Evolutionary conservation across 2,329 filamentous ascomycete genomes (phyloP).

Genomic region (Neofusicoccum sp.): DNA sequence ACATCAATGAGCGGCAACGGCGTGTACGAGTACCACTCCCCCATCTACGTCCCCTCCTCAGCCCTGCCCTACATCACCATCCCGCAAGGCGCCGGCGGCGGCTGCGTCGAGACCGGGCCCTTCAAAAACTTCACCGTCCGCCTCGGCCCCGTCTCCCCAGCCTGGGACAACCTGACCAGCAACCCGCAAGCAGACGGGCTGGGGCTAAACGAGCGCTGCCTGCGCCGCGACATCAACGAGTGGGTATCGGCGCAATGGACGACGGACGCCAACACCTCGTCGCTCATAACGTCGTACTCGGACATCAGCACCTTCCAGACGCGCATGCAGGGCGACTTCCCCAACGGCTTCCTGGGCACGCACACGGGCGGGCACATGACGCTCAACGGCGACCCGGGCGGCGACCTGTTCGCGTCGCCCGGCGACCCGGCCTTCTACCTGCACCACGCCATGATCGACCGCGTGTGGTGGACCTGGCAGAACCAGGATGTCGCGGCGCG

Average conservation of each 20-base stretch:
- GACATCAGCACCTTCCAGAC: constrained; percentile 37
- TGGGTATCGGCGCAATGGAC: constrained; percentile 27
- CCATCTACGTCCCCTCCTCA: constrained; percentile 24
- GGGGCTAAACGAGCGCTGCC: constrained; percentile 39
- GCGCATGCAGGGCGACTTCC: constrained; percentile 39
- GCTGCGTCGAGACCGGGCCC: constrained; percentile 53
- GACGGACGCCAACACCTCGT: constrained; percentile 26
- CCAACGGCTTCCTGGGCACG: constrained; percentile 39
- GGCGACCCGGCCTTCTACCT: constrained; percentile 49
- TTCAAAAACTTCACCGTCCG: constrained; percentile 49
- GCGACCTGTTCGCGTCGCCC: constrained; percentile 48
- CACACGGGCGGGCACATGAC: constrained; percentile 50
- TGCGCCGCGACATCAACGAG: constrained; percentile 38
- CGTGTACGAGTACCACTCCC: constrained; percentile 21
- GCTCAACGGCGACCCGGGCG: constrained; percentile 46
- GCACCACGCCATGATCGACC: constrained; percentile 50
- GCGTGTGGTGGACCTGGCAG: constrained; percentile 53
- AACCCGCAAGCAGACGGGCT: constrained; percentile 32
- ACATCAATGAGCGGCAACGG: constrained; percentile 51
- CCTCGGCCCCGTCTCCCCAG: constrained; percentile 49
- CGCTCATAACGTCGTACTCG: constrained; percentile 26
- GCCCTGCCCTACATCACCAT: constrained; percentile 33
- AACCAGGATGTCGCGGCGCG: constrained; percentile 42
- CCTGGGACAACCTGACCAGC: constrained; percentile 28
- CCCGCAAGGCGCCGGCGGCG: constrained; percentile 55